Evolutionary conservation across 106 monocot genomes (phyloP).

Genomic region (Dactylorhiza incarnata): DNA sequence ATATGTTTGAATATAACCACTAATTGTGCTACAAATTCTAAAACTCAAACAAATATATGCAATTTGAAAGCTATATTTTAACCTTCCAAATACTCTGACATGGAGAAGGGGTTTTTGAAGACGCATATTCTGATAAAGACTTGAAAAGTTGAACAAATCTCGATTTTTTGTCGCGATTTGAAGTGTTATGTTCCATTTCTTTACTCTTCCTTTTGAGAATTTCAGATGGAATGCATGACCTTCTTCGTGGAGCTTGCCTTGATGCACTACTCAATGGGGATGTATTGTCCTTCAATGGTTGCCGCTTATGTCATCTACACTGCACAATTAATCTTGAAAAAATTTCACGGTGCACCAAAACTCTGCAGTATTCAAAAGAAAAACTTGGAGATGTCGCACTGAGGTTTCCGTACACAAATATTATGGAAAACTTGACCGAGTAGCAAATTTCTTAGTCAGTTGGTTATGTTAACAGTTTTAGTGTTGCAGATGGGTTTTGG

Average conservation of each 20-base stretch:
- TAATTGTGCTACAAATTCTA: too few species aligned
- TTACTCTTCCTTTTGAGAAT: not conserved
- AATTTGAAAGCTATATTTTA: too few species aligned
- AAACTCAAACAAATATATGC: too few species aligned
- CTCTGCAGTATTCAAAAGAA: slow-evolving; percentile 29
- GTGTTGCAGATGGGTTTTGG: slow-evolving; percentile 34
- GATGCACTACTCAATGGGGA: slow-evolving; percentile 46
- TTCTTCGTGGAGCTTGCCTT: slow-evolving; percentile 56
- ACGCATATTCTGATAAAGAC: slow-evolving; percentile 36
- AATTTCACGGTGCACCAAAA: slow-evolving; percentile 45
- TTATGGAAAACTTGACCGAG: slow-evolving; percentile 13
- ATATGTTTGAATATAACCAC: too few species aligned
- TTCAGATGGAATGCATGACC: slow-evolving; percentile 52
- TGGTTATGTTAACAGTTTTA: slow-evolving; percentile 10
- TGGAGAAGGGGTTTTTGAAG: slow-evolving; percentile 60
- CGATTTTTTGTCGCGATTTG: not conserved
- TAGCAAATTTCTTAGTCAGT: not conserved
- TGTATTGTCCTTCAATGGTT: slow-evolving; percentile 41
- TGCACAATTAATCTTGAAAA: slow-evolving; percentile 46
- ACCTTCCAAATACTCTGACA: slow-evolving; percentile 38
- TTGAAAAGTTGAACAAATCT: slow-evolving; percentile 3
- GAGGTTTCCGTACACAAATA: slow-evolving; percentile 21
- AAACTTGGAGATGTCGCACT: slow-evolving; percentile 37
- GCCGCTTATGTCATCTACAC: slow-evolving; percentile 61
- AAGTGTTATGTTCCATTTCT: not conserved